Conservation (phyloP, 305 asterid species). For the Withania somnifera region DNA sequence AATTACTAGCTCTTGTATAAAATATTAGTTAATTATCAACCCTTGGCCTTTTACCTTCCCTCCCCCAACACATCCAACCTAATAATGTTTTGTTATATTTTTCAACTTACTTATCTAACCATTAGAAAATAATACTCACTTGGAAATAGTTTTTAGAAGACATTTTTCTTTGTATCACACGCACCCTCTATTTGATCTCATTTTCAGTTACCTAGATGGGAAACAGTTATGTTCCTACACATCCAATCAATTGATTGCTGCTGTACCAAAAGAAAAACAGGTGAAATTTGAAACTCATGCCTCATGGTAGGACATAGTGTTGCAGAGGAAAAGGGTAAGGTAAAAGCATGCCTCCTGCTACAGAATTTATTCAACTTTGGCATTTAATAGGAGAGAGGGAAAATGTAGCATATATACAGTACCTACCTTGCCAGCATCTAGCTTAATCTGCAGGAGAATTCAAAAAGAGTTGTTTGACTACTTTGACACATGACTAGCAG, state of each 20-base stretch:
- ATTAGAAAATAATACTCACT: too few relatives aligned
- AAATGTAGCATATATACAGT: background rate
- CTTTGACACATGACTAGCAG: too few relatives aligned
- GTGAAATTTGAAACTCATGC: background rate
- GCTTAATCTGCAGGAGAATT: too few relatives aligned
- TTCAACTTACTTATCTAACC: too few relatives aligned
- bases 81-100: background rate
- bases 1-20: too few relatives aligned
- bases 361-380: background rate
- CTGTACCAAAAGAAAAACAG: background rate
- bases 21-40: too few relatives aligned
- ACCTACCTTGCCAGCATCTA: too few relatives aligned
- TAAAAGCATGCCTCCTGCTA: background rate
- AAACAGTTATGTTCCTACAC: background rate
- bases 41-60: too few relatives aligned
- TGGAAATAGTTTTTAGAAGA: too few relatives aligned
- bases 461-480: too few relatives aligned
- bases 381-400: background rate
- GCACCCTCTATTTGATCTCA: background rate
- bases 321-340: background rate
- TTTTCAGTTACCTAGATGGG: background rate
- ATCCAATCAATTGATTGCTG: background rate
- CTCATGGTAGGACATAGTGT: background rate
- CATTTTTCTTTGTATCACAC: background rate
- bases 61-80: background rate